Evolutionary conservation across 257 asterid species (phyloP).

Genomic region (Solanum rostratum): DNA sequence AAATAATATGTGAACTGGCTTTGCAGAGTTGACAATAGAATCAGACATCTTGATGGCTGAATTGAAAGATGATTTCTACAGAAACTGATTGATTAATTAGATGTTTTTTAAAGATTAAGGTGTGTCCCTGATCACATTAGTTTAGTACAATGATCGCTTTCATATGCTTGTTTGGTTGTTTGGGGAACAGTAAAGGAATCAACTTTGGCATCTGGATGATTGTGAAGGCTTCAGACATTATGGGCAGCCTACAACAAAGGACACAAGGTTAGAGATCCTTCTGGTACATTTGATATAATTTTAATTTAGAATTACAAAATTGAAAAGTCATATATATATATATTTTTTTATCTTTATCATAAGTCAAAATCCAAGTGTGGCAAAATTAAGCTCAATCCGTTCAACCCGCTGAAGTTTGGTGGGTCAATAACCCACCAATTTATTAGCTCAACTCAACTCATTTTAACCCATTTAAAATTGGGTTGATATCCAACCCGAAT

Average conservation of each 20-base stretch:
- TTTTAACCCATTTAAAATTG: too few relatives aligned
- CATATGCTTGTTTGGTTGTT: slow-evolving; percentile 12
- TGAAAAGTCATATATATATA: too few relatives aligned
- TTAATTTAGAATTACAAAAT: too few relatives aligned
- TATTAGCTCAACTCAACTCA: too few relatives aligned
- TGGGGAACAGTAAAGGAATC: slow-evolving; percentile 8
- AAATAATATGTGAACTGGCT: slow-evolving; percentile 14
- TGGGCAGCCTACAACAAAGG: neutral
- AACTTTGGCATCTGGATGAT: neutral
- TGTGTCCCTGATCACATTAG: neutral
- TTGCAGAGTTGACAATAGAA: neutral
- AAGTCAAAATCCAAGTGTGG: too few relatives aligned
- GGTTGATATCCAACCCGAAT: too few relatives aligned
- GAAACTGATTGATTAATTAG: neutral
- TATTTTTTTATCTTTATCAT: too few relatives aligned
- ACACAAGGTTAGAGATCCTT: too few relatives aligned
- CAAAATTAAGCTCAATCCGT: too few relatives aligned
- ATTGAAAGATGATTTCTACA: neutral
- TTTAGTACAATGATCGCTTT: neutral
- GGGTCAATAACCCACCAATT: too few relatives aligned
- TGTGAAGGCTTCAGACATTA: neutral
- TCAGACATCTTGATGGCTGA: neutral
- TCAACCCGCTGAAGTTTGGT: too few relatives aligned
- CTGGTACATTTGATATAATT: too few relatives aligned
- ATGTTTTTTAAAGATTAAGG: neutral